Evolutionary conservation across 257 asterid species (phyloP).

Genomic region (Solanum gracilifrons): DNA sequence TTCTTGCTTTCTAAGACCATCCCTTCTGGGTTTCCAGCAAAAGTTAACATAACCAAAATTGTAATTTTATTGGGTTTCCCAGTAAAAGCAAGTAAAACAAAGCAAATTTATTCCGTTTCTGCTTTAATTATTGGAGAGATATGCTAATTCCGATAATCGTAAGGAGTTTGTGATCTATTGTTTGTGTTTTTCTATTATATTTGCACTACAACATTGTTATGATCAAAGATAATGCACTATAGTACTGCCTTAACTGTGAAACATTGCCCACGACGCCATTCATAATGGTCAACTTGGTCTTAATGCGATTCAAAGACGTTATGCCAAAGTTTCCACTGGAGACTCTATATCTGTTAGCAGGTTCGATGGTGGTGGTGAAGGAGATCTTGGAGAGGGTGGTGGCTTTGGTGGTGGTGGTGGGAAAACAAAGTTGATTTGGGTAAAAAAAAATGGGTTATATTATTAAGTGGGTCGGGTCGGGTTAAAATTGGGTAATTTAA

Average conservation of each 20-base stretch:
- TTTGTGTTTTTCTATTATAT: neutral
- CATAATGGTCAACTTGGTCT: conserved; percentile 63
- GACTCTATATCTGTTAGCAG: conserved; percentile 65
- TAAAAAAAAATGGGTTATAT: too few species aligned
- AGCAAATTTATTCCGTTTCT: neutral
- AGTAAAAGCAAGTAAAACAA: too few species aligned
- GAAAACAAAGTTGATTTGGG: too few species aligned
- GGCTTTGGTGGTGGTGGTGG: too few species aligned
- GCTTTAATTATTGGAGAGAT: neutral
- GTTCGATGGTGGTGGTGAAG: conserved; percentile 14
- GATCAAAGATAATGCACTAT: neutral
- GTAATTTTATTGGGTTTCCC: too few species aligned
- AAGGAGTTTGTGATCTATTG: neutral
- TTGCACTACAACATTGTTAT: neutral
- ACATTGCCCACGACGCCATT: conserved; percentile 51
- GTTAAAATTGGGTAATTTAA: too few species aligned
- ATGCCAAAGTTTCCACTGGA: conserved; percentile 77
- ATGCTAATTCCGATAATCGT: neutral
- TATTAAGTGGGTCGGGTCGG: too few species aligned
- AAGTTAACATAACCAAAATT: too few species aligned
- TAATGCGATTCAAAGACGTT: conserved; percentile 84
- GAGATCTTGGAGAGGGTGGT: too few species aligned
- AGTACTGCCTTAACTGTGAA: conserved; percentile 50
- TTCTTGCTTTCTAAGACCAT: too few species aligned
- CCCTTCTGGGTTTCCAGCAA: too few species aligned